Evolutionary conservation across 164 flowering plant genomes (phyloP), one percentile per base, ranked within the genome.

Genomic region (Kingdonia uniflora): DNA sequence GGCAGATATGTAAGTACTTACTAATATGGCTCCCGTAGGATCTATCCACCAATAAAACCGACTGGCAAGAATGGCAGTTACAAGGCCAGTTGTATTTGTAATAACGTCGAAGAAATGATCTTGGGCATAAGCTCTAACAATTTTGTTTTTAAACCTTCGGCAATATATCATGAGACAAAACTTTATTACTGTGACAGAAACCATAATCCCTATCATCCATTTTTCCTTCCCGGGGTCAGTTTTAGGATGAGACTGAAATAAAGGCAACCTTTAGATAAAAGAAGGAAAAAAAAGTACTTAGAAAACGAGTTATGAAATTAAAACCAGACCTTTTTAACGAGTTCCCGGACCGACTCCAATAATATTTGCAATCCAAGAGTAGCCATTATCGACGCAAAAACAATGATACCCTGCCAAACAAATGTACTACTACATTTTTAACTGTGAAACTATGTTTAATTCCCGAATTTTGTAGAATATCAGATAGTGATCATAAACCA

Each of bases 381-480:
- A 2, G 96, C 95, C 96, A 88, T 88, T 46, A 88, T 95, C 56
- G 95, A 83, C 37, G 96, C 96, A 74, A 88, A 88, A 26, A 88
- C 96, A 64, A 88, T 85, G 58, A 88, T 88, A 33, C 96, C 96
- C 95, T 88, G 78, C 73, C 73, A 23, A 65, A n/a, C n/a, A n/a
- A n/a, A n/a, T n/a, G n/a, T n/a, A n/a, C n/a, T n/a, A n/a, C n/a
- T n/a, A n/a, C n/a, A n/a, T n/a, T n/a, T n/a, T n/a, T n/a, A n/a
- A n/a, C n/a, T n/a, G n/a, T n/a, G n/a, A n/a, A n/a, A n/a, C n/a
- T n/a, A n/a, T n/a, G n/a, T n/a, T n/a, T n/a, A n/a, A n/a, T n/a
- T n/a, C n/a, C n/a, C n/a, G n/a, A n/a, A n/a, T n/a, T n/a, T n/a
- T n/a, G n/a, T n/a, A n/a, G n/a, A n/a, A n/a, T n/a, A n/a, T n/a